Evolutionary conservation across 2,329 filamentous ascomycete genomes (phyloP).

Genomic region (Chaetoscypha palmicola): DNA sequence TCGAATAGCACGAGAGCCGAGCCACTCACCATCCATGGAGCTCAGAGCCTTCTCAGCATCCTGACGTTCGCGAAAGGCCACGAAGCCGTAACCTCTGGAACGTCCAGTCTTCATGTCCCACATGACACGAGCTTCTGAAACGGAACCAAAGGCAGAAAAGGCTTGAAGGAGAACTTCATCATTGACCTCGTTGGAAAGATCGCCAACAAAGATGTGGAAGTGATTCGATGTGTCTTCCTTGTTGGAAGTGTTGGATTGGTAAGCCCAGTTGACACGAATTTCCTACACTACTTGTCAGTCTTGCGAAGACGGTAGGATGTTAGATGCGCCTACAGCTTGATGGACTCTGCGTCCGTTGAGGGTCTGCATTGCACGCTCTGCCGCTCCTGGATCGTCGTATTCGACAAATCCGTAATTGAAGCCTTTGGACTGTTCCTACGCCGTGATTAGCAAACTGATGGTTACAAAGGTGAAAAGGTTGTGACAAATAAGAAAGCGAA

Average conservation of each 20-base stretch:
- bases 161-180: slow-evolving; percentile 90
- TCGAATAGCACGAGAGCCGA: slow-evolving; percentile 93
- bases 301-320: slow-evolving; percentile 9
- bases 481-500: slow-evolving; percentile 12
- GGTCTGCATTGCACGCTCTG: slow-evolving; percentile 94
- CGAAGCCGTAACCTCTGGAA: slow-evolving; percentile 95
- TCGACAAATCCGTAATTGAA: slow-evolving; percentile 99
- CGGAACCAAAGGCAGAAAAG: slow-evolving; percentile 90
- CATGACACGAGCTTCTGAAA: slow-evolving; percentile 98
- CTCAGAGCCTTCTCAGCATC: slow-evolving; percentile 95
- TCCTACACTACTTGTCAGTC: slow-evolving; percentile 52
- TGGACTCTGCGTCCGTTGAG: slow-evolving; percentile 93
- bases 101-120: slow-evolving; percentile 99
- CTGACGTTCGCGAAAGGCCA: slow-evolving; percentile 87
- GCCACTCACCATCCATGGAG: slow-evolving; percentile 99
- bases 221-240: slow-evolving; percentile 98
- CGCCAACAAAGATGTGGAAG: slow-evolving; percentile 98
- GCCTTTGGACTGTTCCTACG: slow-evolving; percentile 69
- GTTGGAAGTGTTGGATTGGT: slow-evolving; percentile 87
- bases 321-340: slow-evolving; percentile 66
- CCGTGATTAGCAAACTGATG: slow-evolving; percentile 27
- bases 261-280: slow-evolving; percentile 99
- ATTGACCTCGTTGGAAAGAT: slow-evolving; percentile 97
- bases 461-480: slow-evolving; percentile 13
- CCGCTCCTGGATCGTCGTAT: slow-evolving; percentile 94